phyloP scores from a whole-genome alignment of 176 grass and related monocot species.

The Neostapfia colusana region DNA sequence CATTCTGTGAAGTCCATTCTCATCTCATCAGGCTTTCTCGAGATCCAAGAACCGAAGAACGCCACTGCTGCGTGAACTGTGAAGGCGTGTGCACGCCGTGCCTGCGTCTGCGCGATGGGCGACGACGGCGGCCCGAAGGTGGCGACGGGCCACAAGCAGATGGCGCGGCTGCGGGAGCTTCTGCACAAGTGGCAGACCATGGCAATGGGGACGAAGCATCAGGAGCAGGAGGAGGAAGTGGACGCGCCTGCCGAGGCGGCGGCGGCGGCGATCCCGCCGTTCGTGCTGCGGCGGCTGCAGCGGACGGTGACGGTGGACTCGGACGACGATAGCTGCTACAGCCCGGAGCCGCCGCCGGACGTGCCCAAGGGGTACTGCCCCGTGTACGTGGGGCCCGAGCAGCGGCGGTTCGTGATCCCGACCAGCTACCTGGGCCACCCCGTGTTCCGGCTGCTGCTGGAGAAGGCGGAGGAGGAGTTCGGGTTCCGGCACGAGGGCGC shows the following conservation, averaged over 20 bases:
- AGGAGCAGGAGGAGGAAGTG: background rate
- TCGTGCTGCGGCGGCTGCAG: conserved; percentile 46
- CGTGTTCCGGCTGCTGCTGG: conserved; percentile 77
- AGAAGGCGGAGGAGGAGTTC: conserved; percentile 83
- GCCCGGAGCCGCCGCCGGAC: conserved; percentile 60
- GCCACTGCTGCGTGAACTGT: background rate
- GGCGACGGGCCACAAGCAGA: conserved; percentile 57
- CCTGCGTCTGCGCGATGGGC: conserved; percentile 13
- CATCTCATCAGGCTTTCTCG: background rate
- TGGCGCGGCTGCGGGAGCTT: conserved; percentile 62
- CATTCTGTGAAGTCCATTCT: background rate
- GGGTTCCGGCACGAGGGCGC: conserved; percentile 66
- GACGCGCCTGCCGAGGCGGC: background rate
- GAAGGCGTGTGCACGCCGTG: too few species aligned
- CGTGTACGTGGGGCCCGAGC: conserved; percentile 60
- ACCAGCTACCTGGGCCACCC: conserved; percentile 68
- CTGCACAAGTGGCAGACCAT: conserved; percentile 66
- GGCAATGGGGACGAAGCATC: conserved; percentile 22
- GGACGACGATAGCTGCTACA: conserved; percentile 69
- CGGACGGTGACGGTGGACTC: conserved; percentile 36
- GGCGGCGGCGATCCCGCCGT: conserved; percentile 43
- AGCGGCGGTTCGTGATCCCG: conserved; percentile 88
- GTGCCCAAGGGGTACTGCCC: conserved; percentile 62
- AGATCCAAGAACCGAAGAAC: conserved; percentile 35
- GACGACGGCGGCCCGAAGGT: conserved; percentile 38